Percentiles rank a stretch among this genome's conserved stretches.
phyloP scores from a whole-genome alignment of 306 rosid species.

The Prunus persica region DNA sequence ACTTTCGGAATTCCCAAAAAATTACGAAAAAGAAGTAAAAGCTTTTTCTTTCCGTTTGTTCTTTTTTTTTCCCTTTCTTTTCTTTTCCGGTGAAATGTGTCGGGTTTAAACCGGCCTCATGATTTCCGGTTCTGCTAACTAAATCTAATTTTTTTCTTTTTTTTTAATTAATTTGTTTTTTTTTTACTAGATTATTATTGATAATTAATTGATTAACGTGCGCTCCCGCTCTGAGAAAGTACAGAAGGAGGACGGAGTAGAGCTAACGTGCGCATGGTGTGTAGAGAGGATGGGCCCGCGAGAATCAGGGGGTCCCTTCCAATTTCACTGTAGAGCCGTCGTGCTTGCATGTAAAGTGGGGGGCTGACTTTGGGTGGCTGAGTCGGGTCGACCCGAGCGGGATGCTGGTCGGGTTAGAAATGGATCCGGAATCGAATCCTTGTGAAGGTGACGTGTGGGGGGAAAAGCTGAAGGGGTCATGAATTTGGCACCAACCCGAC shows the following conservation, averaged over 20 bases:
- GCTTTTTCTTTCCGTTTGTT: background rate
- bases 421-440: background rate
- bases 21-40: background rate
- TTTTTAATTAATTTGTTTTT: background rate
- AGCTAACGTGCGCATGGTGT: conserved; percentile 21
- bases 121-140: conserved; percentile 10
- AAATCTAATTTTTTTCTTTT: background rate
- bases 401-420: background rate
- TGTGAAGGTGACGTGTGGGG: background rate
- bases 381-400: background rate
- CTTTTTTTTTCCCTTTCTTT: background rate
- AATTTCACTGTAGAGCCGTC: conserved; percentile 2
- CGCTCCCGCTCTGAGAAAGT: conserved; percentile 25
- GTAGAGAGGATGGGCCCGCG: conserved; percentile 19
- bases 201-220: conserved; percentile 20
- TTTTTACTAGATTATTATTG: background rate
- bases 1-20: conserved; percentile 10
- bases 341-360: conserved; percentile 23
- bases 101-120: conserved; percentile 37
- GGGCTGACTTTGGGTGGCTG: background rate
- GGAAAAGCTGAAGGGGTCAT: background rate
- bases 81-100: conserved; percentile 22
- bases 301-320: conserved; percentile 17
- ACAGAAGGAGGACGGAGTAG: background rate
- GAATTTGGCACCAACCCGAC: background rate